These are phyloP conservation scores for Neonectria ditissima DNA, from an alignment of 2,329 filamentous ascomycete species.

Conservation along the genomic window DNA sequence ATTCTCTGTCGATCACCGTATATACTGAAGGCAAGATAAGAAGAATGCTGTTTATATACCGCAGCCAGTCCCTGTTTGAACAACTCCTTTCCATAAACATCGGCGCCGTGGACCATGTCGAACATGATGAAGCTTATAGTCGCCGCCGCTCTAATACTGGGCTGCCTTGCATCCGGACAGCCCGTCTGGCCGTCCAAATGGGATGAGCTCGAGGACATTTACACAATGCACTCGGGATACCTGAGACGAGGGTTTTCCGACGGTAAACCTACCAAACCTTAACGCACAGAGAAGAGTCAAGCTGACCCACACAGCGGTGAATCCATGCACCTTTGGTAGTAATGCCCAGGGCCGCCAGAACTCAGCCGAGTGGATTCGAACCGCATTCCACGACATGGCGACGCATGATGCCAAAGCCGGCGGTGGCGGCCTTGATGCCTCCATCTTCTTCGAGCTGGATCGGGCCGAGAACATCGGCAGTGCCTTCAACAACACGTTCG, in stretches of 20 bases:
- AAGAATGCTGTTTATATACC: neutral
- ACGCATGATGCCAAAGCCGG: conserved; percentile 42
- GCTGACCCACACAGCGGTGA: neutral
- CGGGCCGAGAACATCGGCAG: conserved; percentile 45
- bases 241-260: conserved; percentile 9
- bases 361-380: conserved; percentile 48
- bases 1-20: neutral
- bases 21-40: neutral
- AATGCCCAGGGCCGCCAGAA: conserved; percentile 38
- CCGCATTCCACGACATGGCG: conserved; percentile 47
- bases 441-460: conserved; percentile 46
- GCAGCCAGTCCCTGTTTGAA: neutral
- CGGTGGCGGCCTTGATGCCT: conserved; percentile 46
- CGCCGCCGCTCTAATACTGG: neutral
- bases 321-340: conserved; percentile 11
- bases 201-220: conserved; percentile 18
- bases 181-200: conserved; percentile 17
- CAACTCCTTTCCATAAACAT: neutral
- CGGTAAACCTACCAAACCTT: neutral
- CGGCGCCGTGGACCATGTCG: neutral
- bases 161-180: neutral
- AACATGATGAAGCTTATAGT: neutral
- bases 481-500: conserved; percentile 48
- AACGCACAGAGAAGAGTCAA: neutral
- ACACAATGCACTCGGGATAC: conserved; percentile 9